Evolutionary conservation across 1,284 basidiomycete species (phyloP).

Genomic region (Moesziomyces sp.): DNA sequence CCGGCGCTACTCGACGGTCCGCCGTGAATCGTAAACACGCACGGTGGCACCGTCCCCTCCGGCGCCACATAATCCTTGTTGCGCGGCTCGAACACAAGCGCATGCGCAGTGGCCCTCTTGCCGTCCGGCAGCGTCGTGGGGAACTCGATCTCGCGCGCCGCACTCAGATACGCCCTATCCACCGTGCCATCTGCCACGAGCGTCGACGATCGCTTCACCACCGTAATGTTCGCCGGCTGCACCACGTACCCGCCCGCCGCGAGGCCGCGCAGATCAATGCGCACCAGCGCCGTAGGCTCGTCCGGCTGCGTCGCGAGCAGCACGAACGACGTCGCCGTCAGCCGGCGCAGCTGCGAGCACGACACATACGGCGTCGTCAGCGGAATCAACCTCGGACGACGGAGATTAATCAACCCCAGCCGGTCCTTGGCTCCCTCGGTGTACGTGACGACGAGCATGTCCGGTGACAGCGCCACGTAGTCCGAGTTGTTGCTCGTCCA

Average conservation of each 20-base stretch:
- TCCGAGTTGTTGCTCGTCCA: slow-evolving; percentile 71
- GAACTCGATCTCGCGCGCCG: slow-evolving; percentile 50
- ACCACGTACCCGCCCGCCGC: slow-evolving; percentile 17
- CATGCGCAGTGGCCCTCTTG: slow-evolving; percentile 66
- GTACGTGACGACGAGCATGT: slow-evolving; percentile 42
- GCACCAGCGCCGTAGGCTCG: slow-evolving; percentile 40
- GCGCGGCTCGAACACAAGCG: slow-evolving; percentile 75
- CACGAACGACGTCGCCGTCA: slow-evolving; percentile 32
- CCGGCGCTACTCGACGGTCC: slow-evolving; percentile 73
- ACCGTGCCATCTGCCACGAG: slow-evolving; percentile 39
- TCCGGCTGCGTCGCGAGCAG: slow-evolving; percentile 31
- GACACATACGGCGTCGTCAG: slow-evolving; percentile 41
- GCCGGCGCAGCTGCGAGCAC: slow-evolving; percentile 32
- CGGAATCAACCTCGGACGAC: slow-evolving; percentile 26
- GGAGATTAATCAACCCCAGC: slow-evolving; percentile 46
- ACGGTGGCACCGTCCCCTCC: slow-evolving; percentile 74
- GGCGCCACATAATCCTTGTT: slow-evolving; percentile 74
- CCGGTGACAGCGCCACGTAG: slow-evolving; percentile 42
- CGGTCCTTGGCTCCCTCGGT: slow-evolving; percentile 25
- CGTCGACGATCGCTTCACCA: slow-evolving; percentile 45
- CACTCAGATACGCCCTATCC: slow-evolving; percentile 34
- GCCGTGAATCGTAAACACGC: slow-evolving; percentile 75
- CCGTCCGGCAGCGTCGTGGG: slow-evolving; percentile 57
- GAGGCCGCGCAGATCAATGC: slow-evolving; percentile 33
- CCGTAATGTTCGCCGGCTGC: slow-evolving; percentile 15